Base-by-base conservation (phyloP, 768 basidiomycete genomes). In the Podaxis mareebaensis region DNA sequence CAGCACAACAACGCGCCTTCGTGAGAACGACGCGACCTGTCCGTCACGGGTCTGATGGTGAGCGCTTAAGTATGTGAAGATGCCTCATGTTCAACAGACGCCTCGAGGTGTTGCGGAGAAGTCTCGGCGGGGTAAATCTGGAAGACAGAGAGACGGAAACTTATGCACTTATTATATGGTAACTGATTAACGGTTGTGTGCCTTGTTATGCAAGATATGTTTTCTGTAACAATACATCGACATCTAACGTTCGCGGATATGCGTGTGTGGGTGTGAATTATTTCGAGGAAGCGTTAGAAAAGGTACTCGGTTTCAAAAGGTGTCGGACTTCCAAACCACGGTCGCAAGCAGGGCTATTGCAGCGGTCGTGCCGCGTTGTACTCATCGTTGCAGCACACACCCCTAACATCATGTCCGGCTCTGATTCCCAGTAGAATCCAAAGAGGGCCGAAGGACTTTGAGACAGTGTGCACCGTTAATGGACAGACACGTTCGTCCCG, bases 1-100 rank as follows among this genome's bases (percentile, higher is more conserved):
- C 49, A 55, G 52, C 72, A 72, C 70, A 79, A 79, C 71, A 78
- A 78, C 77, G 73, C 77, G 77, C 67, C 66, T 64, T 61, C 67
- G 72, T 74, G 74, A 70, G 73, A 77, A 73, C 71, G 72, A 72
- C 74, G 72, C 67, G 67, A 38, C 20, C 7, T 38, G 40, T 3
- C 42, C 46, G 57, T 55, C 64, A 61, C 64, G 60, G 49, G 55
- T 56, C 49, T 46, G 48, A 42, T 44, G 20, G 12, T 12, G 20
- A 17, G 49, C 20, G 4, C 49, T 11, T 24, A 20, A 0, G 42
- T 12, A 15, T 44, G 10, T 20, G 11, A 36, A 40, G 28, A 33
- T 39, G 26, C 38, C 40, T 53, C 53, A 40, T 36, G 53, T 46
- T 54, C 40, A 42, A 13, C 26, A 24, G 12, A 42, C 46, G 39